These are phyloP conservation scores for Aureobasidium lini DNA, from an alignment of 2,329 filamentous ascomycete genomes.

Conservation along the genomic window DNA sequence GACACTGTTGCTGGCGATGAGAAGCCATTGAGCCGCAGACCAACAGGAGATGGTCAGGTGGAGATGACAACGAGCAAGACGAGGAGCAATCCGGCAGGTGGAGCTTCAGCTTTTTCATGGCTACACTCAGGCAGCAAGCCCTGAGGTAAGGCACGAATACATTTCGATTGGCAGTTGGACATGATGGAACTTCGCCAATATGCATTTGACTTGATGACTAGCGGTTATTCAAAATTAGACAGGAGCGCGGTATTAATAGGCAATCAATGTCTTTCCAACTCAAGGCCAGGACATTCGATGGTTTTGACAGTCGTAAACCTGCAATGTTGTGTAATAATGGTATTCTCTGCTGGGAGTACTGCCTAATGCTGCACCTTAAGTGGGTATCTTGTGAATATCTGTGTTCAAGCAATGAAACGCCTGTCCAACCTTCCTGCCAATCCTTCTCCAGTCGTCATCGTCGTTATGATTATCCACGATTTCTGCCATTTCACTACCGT, in stretches of 20 bases:
- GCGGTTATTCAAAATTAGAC: no score
- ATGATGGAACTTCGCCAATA: no score
- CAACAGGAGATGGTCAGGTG: not conserved
- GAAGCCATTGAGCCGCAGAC: slow-evolving; percentile 9
- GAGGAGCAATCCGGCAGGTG: slow-evolving; percentile 72
- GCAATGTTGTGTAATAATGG: not conserved
- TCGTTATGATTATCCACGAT: not conserved
- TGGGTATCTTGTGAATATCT: slow-evolving; percentile 10
- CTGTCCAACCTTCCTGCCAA: not conserved
- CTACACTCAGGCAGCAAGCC: slow-evolving; percentile 48
- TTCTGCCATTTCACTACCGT: not conserved
- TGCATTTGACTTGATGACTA: no score
- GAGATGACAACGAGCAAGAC: slow-evolving; percentile 22
- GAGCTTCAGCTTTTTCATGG: slow-evolving; percentile 92
- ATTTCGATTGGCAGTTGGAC: no score
- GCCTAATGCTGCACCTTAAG: not conserved
- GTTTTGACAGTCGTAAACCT: no score
- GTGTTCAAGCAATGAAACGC: not conserved
- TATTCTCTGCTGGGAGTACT: not conserved
- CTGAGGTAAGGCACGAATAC: not conserved
- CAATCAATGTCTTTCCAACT: no score
- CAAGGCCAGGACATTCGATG: no score
- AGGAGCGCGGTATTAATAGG: no score
- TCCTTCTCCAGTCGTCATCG: not conserved
- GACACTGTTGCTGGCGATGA: slow-evolving; percentile 13